These are phyloP conservation scores for Seminavis robusta DNA, from an alignment of 108 stramenopile genomes.

Conservation along the genomic window DNA sequence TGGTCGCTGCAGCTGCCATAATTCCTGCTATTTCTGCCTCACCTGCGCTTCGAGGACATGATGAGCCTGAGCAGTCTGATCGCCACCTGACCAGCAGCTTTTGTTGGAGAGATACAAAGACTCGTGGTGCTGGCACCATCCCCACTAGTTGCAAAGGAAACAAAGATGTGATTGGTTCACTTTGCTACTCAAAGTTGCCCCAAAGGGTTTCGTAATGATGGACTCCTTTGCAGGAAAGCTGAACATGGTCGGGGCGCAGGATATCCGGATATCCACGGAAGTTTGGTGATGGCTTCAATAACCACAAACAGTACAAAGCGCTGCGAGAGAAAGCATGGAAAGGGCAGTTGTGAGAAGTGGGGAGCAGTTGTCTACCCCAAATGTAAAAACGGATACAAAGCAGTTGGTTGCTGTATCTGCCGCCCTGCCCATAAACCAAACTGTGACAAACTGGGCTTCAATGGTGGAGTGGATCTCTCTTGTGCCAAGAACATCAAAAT, in stretches of 20 bases:
- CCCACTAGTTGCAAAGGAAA: no score
- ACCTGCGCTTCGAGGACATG: no score
- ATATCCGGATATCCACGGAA: no score
- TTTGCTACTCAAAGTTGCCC: conserved; percentile 2
- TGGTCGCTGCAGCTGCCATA: no score
- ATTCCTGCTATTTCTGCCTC: no score
- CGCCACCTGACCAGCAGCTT: no score
- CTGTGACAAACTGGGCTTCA: neutral
- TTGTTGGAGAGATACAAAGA: no score
- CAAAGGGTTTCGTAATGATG: conserved; percentile 2
- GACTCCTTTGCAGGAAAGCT: neutral
- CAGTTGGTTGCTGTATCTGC: neutral
- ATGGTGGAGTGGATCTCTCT: neutral
- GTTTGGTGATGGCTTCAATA: neutral
- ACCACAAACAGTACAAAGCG: neutral
- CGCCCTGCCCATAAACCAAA: neutral
- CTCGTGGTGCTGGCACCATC: no score
- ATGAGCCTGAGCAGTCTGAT: no score
- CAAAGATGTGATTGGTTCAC: no score
- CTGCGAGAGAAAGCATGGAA: neutral
- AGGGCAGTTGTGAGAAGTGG: neutral
- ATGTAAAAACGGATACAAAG: conserved; percentile 3
- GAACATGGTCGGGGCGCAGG: conserved; percentile 6
- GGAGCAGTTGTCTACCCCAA: conserved; percentile 1
- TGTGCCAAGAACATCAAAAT: neutral